Conservation (phyloP, 2,329 filamentous ascomycete genomes). For the Ustulina deusta region DNA sequence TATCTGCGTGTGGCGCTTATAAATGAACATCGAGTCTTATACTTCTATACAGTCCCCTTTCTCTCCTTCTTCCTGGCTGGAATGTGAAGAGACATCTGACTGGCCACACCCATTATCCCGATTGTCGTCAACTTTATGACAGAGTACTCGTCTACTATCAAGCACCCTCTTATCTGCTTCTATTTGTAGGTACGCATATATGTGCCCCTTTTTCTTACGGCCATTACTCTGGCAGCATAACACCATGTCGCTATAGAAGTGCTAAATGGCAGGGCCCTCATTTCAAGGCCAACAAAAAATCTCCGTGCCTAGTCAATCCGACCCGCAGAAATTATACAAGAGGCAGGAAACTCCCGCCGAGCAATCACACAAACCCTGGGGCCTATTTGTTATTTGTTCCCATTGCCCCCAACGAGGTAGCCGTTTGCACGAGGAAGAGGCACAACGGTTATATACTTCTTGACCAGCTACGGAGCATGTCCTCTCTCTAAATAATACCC, state of each 20-base stretch:
- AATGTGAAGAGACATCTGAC: conserved; percentile 22
- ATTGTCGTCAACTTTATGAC: conserved; percentile 6
- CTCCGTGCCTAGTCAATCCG: neutral
- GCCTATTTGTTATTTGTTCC: neutral
- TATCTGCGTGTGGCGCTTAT: conserved; percentile 19
- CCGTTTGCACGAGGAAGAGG: conserved; percentile 3
- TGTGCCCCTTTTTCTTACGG: conserved; percentile 1
- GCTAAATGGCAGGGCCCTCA: conserved; percentile 9
- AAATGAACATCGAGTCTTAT: neutral
- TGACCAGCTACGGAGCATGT: conserved; percentile 2
- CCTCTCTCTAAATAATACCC: neutral
- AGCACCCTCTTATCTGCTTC: neutral
- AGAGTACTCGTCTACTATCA: neutral
- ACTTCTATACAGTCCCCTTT: neutral
- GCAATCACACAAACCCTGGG: neutral
- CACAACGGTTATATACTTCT: neutral
- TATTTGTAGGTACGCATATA: neutral
- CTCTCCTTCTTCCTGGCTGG: neutral
- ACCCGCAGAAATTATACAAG: conserved; percentile 15
- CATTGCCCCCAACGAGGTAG: neutral
- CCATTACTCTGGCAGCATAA: conserved; percentile 11
- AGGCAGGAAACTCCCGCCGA: neutral
- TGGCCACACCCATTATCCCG: neutral
- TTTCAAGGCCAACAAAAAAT: conserved; percentile 10
- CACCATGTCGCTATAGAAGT: conserved; percentile 7